These are phyloP conservation scores for Lachnellula cervina DNA, from an alignment of 2,329 filamentous ascomycete genomes.

Conservation along the genomic window DNA sequence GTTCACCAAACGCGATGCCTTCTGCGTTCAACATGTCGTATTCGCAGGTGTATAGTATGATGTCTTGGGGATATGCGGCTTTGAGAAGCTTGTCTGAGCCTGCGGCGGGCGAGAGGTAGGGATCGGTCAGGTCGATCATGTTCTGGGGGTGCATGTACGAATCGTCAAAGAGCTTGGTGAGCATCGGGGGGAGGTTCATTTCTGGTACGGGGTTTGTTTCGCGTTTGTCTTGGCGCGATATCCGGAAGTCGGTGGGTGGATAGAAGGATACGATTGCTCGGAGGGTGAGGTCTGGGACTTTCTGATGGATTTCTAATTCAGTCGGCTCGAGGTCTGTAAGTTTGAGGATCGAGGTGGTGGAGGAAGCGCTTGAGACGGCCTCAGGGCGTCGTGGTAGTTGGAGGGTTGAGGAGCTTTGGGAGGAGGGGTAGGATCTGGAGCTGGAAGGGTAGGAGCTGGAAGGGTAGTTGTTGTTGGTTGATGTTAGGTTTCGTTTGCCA, in stretches of 20 bases:
- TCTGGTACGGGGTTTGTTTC: constrained; percentile 50
- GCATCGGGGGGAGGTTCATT: constrained; percentile 49
- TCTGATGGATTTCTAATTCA: constrained; percentile 26
- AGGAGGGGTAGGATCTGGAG: not conserved
- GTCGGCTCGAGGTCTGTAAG: constrained; percentile 30
- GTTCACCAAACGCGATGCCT: constrained; percentile 55
- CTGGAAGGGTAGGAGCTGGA: not conserved
- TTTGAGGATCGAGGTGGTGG: constrained; percentile 22
- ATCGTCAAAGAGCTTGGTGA: constrained; percentile 60
- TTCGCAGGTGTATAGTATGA: constrained; percentile 59
- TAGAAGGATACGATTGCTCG: constrained; percentile 56
- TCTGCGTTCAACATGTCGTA: constrained; percentile 61
- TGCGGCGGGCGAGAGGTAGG: constrained; percentile 53
- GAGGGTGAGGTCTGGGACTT: constrained; percentile 41
- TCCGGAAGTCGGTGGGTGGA: constrained; percentile 57
- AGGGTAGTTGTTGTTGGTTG: not conserved
- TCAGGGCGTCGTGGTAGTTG: constrained; percentile 9
- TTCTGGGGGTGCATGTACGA: constrained; percentile 52
- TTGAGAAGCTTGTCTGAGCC: constrained; percentile 48
- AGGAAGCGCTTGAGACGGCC: not conserved
- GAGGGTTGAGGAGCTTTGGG: constrained; percentile 11
- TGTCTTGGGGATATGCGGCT: constrained; percentile 43
- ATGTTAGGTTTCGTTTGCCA: constrained; percentile 34
- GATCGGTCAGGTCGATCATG: constrained; percentile 41
- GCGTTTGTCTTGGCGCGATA: constrained; percentile 51